A percentile compares a stretch with the other conserved stretches of the same genome.
These are phyloP conservation scores for Penicillium sp. DNA, from an alignment of 2,329 filamentous ascomycete genomes.

Conservation along the genomic window DNA sequence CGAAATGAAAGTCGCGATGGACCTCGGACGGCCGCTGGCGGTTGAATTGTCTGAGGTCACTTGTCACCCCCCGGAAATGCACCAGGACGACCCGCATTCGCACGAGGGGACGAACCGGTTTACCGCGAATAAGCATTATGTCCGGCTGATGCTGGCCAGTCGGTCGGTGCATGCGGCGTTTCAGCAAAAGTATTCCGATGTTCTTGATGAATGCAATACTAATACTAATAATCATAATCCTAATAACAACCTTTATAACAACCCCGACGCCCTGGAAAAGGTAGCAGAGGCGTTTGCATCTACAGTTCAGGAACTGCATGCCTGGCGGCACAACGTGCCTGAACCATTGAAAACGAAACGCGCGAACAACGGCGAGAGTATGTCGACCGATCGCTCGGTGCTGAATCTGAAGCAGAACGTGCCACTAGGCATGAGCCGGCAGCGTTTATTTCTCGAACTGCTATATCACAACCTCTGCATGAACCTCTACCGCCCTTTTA, in stretches of 20 bases:
- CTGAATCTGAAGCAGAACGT: conserved; percentile 7
- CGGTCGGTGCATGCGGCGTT: conserved; percentile 4
- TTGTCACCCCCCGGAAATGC: conserved; percentile 6
- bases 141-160: conserved; percentile 8
- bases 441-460: conserved; percentile 10
- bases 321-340: conserved; percentile 6
- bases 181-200: conserved; percentile 7
- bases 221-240: not conserved
- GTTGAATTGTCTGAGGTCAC: conserved; percentile 5
- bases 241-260: not conserved
- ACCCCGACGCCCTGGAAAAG: not conserved
- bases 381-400: conserved; percentile 10
- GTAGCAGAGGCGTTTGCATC: conserved; percentile 4
- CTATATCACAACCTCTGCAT: conserved; percentile 10
- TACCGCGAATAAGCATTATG: conserved; percentile 9
- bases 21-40: conserved; percentile 8
- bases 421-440: conserved; percentile 7
- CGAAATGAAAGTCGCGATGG: conserved; percentile 9
- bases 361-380: conserved; percentile 2
- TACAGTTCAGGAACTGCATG: not conserved
- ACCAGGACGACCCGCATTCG: not conserved
- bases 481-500: conserved; percentile 12
- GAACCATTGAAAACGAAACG: conserved; percentile 9
- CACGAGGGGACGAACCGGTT: not conserved
- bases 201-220: not conserved